Evolutionary conservation across 2,329 filamentous ascomycete genomes (phyloP).

Genomic region (Acarospora socialis): DNA sequence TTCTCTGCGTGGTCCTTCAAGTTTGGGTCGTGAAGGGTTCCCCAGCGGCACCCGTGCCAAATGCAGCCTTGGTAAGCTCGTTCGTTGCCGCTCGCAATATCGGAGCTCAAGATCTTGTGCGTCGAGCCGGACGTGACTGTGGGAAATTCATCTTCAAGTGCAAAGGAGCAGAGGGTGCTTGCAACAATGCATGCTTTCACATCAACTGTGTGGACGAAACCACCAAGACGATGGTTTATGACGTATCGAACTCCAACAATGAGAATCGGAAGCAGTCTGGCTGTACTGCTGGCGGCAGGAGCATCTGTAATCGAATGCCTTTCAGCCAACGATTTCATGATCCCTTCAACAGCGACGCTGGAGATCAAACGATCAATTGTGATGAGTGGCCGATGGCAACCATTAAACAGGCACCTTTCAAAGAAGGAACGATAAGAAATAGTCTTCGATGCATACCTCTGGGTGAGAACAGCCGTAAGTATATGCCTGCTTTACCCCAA

Average conservation of each 20-base stretch:
- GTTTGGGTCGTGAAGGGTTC: not conserved
- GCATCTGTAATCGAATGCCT: not conserved
- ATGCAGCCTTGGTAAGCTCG: not conserved
- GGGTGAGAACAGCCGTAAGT: constrained; percentile 1
- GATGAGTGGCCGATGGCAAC: constrained; percentile 2
- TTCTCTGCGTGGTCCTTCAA: not conserved
- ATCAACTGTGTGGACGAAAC: constrained; percentile 1
- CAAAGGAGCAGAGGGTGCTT: not conserved
- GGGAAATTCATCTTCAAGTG: not conserved
- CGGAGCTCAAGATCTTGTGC: not conserved
- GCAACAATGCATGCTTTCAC: constrained; percentile 1
- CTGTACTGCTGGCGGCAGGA: not conserved
- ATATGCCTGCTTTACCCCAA: not conserved
- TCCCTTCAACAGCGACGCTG: constrained; percentile 1
- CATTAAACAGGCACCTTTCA: not conserved
- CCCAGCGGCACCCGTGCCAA: not conserved
- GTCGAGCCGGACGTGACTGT: constrained; percentile 1
- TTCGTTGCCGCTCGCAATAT: too few species aligned
- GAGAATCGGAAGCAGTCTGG: constrained; percentile 2
- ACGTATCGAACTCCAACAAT: not conserved
- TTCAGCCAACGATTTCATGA: constrained; percentile 1
- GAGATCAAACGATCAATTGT: not conserved
- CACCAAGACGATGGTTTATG: constrained; percentile 1
- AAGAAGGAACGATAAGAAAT: constrained; percentile 1
- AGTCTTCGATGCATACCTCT: constrained; percentile 1